Evolutionary conservation across 345 rosid genomes (phyloP).

Genomic region (Boechera retrofracta): DNA sequence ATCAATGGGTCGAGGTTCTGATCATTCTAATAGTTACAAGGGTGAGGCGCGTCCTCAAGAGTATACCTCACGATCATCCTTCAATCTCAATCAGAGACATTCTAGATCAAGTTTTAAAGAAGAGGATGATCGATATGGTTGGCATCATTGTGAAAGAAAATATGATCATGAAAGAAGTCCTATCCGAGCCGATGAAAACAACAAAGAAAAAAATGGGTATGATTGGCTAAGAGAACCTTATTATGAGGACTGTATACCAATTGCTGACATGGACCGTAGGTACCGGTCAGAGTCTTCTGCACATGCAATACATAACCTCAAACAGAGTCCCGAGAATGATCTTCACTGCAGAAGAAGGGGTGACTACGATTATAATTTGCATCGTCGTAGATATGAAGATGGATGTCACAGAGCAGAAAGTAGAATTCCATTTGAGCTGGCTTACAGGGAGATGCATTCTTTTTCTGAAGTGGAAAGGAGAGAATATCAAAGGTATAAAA

Average conservation of each 20-base stretch:
- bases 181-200: constrained; percentile 39
- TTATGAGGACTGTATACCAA: constrained; percentile 41
- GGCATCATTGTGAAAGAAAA: constrained; percentile 42
- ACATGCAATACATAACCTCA: constrained; percentile 37
- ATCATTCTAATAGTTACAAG: constrained; percentile 37
- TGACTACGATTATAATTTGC: constrained; percentile 39
- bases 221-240: constrained; percentile 31
- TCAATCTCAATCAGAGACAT: constrained; percentile 33
- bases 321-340: constrained; percentile 42
- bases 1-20: constrained; percentile 36
- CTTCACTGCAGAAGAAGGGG: constrained; percentile 40
- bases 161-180: constrained; percentile 42
- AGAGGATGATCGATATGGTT: constrained; percentile 40
- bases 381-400: constrained; percentile 41
- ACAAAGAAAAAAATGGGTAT: constrained; percentile 39
- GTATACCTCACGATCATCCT: constrained; percentile 37
- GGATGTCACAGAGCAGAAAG: constrained; percentile 38
- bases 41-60: constrained; percentile 40
- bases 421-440: constrained; percentile 32
- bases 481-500: constrained; percentile 39
- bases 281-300: constrained; percentile 35
- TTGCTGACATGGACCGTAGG: constrained; percentile 41
- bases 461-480: constrained; percentile 43
- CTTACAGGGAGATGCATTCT: constrained; percentile 39
- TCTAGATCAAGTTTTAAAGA: constrained; percentile 41